A percentile compares a stretch with the other conserved stretches of the same genome.
Evolutionary conservation across 2,329 filamentous ascomycete genomes (phyloP).

Genomic region (Myriosclerotinia curreyana): DNA sequence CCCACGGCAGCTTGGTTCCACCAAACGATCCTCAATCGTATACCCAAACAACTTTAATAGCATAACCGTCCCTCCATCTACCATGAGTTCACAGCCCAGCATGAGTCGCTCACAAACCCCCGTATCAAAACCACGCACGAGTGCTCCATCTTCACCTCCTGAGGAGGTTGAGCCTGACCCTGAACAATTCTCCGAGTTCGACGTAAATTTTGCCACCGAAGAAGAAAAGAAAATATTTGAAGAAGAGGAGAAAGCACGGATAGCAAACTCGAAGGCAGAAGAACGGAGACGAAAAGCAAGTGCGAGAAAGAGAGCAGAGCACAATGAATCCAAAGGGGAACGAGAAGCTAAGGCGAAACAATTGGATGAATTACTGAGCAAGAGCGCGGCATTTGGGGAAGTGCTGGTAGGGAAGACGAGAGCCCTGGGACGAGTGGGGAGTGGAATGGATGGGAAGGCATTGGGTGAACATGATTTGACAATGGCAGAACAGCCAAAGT

Average conservation of each 20-base stretch:
- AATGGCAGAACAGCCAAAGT: slow-evolving; percentile 80
- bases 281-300: slow-evolving; percentile 34
- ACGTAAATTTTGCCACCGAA: slow-evolving; percentile 29
- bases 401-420: slow-evolving; percentile 63
- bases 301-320: slow-evolving; percentile 45
- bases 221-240: slow-evolving; percentile 36
- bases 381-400: slow-evolving; percentile 60
- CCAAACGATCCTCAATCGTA: not conserved
- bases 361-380: slow-evolving; percentile 56
- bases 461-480: slow-evolving; percentile 65
- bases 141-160: slow-evolving; percentile 33
- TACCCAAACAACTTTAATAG: not conserved
- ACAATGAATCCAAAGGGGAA: slow-evolving; percentile 51
- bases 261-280: slow-evolving; percentile 49
- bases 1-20: too few relatives aligned
- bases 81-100: slow-evolving; percentile 24
- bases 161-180: slow-evolving; percentile 19
- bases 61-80: not conserved
- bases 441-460: slow-evolving; percentile 56
- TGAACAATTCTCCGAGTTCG: slow-evolving; percentile 23
- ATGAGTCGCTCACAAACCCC: slow-evolving; percentile 26
- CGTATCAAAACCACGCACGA: slow-evolving; percentile 29
- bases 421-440: slow-evolving; percentile 59
- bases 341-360: slow-evolving; percentile 57
- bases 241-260: slow-evolving; percentile 48